Conservation (phyloP, 805 yeast species). For the Myxozyma sirexii region DNA sequence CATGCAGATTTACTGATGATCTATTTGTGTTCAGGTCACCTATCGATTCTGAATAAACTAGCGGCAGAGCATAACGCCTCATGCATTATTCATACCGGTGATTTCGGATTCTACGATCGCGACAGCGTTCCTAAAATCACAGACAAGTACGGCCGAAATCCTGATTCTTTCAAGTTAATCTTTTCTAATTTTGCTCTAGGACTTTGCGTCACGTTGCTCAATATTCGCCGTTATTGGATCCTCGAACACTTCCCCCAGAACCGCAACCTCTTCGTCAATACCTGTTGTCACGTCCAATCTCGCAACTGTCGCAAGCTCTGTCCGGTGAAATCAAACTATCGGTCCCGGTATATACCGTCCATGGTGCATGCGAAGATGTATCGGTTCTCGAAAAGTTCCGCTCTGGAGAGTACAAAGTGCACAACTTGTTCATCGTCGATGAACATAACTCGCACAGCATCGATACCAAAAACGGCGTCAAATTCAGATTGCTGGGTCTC, state of each 20-base stretch:
- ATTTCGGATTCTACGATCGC: conserved; percentile 73
- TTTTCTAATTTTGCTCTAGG: conserved; percentile 7
- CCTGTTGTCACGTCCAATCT: conserved; percentile 41
- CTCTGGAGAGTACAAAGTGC: conserved; percentile 54
- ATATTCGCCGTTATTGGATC: conserved; percentile 61
- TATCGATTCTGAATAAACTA: conserved; percentile 53
- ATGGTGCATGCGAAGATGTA: conserved; percentile 76
- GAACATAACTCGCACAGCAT: conserved; percentile 55
- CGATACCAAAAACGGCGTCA: conserved; percentile 47
- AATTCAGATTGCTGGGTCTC: conserved; percentile 63
- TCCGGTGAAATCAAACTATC: conserved; percentile 48
- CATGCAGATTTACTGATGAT: background rate
- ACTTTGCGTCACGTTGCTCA: conserved; percentile 63
- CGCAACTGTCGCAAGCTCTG: conserved; percentile 56
- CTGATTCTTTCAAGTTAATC: background rate
- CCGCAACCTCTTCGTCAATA: conserved; percentile 43
- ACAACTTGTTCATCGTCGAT: conserved; percentile 64
- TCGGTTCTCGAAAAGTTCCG: conserved; percentile 64
- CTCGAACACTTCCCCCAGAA: conserved; percentile 52
- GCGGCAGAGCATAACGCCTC: conserved; percentile 54
- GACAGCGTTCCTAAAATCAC: conserved; percentile 57
- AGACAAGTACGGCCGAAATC: conserved; percentile 51
- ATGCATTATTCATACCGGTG: conserved; percentile 70
- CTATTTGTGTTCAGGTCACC: conserved; percentile 42
- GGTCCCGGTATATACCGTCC: conserved; percentile 75